Percentiles rank a stretch among this genome's conserved stretches.
phyloP scores from a whole-genome alignment of 1,139 yeast genomes.

The Citeromyces hawaiiensis region DNA sequence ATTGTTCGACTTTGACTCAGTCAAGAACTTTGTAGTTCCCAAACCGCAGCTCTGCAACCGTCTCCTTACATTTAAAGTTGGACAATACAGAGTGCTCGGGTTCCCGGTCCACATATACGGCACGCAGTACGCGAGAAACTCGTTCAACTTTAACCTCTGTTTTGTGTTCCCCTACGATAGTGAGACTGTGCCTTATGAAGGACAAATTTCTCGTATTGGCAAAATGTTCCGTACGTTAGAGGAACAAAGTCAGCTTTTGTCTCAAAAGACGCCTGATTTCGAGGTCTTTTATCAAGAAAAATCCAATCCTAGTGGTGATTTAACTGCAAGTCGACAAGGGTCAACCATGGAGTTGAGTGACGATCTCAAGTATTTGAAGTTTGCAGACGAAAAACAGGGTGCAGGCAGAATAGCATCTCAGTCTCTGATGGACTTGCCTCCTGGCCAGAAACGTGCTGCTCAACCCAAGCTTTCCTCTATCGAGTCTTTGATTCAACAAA shows the following conservation, averaged over 20 bases:
- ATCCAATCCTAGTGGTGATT: conserved; percentile 1
- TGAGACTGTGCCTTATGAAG: conserved; percentile 77
- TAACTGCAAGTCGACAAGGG: conserved; percentile 2
- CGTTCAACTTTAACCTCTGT: conserved; percentile 85
- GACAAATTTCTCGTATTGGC: conserved; percentile 74
- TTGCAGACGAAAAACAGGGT: conserved; percentile 9
- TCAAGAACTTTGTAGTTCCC: conserved; percentile 86
- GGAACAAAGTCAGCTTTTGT: conserved; percentile 71
- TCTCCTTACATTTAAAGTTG: conserved; percentile 60
- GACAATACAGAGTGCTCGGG: conserved; percentile 67
- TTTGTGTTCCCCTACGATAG: conserved; percentile 80
- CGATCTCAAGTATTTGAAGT: conserved; percentile 14
- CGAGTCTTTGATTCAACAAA: conserved; percentile 73
- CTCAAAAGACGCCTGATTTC: conserved; percentile 23
- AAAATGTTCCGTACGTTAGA: conserved; percentile 83
- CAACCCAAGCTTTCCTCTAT: conserved; percentile 44
- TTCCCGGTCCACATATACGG: conserved; percentile 79
- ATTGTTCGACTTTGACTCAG: conserved; percentile 68
- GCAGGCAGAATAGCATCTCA: conserved; percentile 6
- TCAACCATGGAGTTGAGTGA: conserved; percentile 4
- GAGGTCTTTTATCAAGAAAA: conserved; percentile 18
- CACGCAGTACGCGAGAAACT: conserved; percentile 70
- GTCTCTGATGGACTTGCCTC: conserved; percentile 8
- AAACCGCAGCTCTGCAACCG: conserved; percentile 84
- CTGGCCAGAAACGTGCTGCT: conserved; percentile 11